Percentiles rank a stretch among this genome's conserved stretches.
Evolutionary conservation across 306 rosid species (phyloP).

Genomic region (Acacia melanoxylon): DNA sequence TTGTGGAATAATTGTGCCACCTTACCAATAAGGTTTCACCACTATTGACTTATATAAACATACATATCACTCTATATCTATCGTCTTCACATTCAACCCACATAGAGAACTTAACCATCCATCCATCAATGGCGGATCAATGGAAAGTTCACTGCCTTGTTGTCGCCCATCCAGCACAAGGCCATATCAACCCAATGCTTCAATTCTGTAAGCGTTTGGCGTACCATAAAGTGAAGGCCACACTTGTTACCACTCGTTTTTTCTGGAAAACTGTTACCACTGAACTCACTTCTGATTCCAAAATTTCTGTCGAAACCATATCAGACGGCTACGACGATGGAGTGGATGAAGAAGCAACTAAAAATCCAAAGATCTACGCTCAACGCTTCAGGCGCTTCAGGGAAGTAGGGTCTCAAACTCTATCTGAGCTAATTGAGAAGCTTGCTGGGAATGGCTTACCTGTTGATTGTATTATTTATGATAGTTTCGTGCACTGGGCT

Average conservation of each 20-base stretch:
- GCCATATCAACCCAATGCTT: conserved; percentile 42
- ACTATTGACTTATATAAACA: not conserved
- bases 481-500: conserved; percentile 34
- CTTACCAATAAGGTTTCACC: not conserved
- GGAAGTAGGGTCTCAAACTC: conserved; percentile 5
- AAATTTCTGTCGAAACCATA: conserved; percentile 21
- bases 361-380: not conserved
- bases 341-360: not conserved
- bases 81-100: not conserved
- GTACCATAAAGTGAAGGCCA: conserved; percentile 18
- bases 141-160: conserved; percentile 29
- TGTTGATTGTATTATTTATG: conserved; percentile 31
- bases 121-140: not conserved
- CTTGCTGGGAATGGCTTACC: not conserved
- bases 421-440: conserved; percentile 10
- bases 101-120: not conserved
- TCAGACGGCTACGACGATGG: conserved; percentile 35
- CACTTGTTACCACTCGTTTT: conserved; percentile 3
- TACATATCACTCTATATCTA: not conserved
- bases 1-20: not conserved
- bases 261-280: not conserved
- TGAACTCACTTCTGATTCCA: not conserved
- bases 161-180: conserved; percentile 28
- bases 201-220: conserved; percentile 39
- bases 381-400: conserved; percentile 6